phyloP scores from a whole-genome alignment of 75 land plant species.

The Sequoiadendron giganteum region DNA sequence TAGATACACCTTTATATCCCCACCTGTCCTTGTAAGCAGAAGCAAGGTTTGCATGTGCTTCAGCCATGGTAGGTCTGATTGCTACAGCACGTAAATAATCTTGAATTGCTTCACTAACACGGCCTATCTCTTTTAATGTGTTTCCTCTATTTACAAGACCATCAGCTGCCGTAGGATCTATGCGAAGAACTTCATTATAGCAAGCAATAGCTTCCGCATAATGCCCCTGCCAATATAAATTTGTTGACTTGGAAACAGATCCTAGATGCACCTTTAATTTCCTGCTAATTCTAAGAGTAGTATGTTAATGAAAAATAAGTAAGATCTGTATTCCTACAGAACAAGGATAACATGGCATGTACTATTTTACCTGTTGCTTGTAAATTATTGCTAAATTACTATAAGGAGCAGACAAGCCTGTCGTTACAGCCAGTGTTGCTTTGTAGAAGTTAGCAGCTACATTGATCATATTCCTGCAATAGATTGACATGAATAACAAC shows the following conservation, averaged over 20 bases:
- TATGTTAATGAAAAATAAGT: not conserved
- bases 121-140: conserved; percentile 93
- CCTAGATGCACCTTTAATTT: conserved; percentile 19
- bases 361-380: conserved; percentile 89
- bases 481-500: not conserved
- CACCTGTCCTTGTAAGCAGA: conserved; percentile 99
- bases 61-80: conserved; percentile 94
- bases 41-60: conserved; percentile 99
- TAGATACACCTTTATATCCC: not conserved
- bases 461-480: conserved; percentile 81
- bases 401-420: conserved; percentile 96
- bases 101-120: conserved; percentile 98
- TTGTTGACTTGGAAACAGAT: conserved; percentile 14
- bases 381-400: conserved; percentile 96
- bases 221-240: conserved; percentile 66
- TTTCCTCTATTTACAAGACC: conserved; percentile 96
- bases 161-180: conserved; percentile 98
- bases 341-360: not conserved
- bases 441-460: conserved; percentile 90
- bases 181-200: conserved; percentile 95
- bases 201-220: conserved; percentile 97
- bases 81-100: conserved; percentile 88
- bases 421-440: conserved; percentile 87
- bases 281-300: conserved; percentile 2
- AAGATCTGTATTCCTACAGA: not conserved